Conservation (phyloP, 768 basidiomycete genomes). For the Pisolithus orientalis region DNA sequence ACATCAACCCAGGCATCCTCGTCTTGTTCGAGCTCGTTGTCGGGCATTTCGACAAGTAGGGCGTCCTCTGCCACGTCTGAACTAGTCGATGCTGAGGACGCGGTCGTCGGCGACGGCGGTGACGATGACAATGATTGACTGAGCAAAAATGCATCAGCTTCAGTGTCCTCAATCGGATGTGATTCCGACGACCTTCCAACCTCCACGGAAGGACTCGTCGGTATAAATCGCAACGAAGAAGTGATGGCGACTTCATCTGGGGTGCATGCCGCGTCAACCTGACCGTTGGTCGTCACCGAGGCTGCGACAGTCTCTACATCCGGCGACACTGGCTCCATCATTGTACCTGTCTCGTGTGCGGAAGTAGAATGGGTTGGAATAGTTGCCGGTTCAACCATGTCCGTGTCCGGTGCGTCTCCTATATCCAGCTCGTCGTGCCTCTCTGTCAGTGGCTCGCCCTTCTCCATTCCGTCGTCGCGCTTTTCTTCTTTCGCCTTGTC, state of each 20-base stretch:
- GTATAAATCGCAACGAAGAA: too few relatives aligned
- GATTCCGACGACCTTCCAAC: neutral
- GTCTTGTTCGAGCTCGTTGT: neutral
- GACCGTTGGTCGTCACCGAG: neutral
- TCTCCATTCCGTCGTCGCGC: too few relatives aligned
- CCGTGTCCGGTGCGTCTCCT: too few relatives aligned
- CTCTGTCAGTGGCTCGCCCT: too few relatives aligned
- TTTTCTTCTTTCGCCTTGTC: too few relatives aligned
- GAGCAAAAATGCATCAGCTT: slow-evolving; percentile 21
- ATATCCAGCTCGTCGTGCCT: too few relatives aligned
- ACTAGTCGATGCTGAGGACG: neutral
- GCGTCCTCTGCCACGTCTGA: slow-evolving; percentile 5
- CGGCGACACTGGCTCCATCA: too few relatives aligned
- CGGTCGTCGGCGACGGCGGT: slow-evolving; percentile 1
- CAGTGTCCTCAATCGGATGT: neutral
- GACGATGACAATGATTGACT: slow-evolving; percentile 6
- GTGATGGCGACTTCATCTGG: too few relatives aligned
- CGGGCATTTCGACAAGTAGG: slow-evolving; percentile 12
- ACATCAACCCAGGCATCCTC: slow-evolving; percentile 34
- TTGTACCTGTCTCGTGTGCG: too few relatives aligned
- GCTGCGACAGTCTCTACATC: neutral
- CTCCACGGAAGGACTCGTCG: neutral
- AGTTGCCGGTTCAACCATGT: too few relatives aligned
- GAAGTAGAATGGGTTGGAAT: too few relatives aligned
- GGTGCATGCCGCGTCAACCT: neutral